Percentiles rank a stretch among this genome's conserved stretches.
phyloP scores from a whole-genome alignment of 139 green algal genomes.

The Micractinium sp. region DNA sequence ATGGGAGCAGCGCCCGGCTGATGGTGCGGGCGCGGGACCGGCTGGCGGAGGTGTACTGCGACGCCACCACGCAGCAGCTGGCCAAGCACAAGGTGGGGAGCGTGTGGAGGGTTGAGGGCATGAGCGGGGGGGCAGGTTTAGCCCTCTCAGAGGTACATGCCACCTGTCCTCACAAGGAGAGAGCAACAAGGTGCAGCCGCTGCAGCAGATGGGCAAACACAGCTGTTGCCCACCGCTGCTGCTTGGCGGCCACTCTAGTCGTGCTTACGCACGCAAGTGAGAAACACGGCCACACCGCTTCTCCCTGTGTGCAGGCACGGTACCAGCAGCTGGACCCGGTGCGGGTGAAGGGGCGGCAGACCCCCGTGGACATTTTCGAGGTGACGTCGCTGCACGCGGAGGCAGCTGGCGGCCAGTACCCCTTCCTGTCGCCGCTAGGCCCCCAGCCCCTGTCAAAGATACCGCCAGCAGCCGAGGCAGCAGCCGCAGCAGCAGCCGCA shows the following conservation, averaged over 20 bases:
- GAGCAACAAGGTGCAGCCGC: no score
- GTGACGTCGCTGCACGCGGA: conserved; percentile 2
- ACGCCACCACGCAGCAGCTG: conserved; percentile 63
- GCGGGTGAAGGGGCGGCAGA: conserved; percentile 67
- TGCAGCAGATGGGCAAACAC: no score
- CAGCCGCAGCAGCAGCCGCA: neutral
- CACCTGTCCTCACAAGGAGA: no score
- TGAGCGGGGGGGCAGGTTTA: no score
- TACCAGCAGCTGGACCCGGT: conserved; percentile 56
- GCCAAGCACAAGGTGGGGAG: conserved; percentile 13
- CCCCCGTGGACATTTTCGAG: conserved; percentile 52
- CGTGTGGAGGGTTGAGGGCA: neutral
- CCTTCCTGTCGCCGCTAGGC: conserved; percentile 1
- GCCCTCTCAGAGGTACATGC: neutral
- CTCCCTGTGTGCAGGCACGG: neutral
- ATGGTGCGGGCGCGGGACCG: conserved; percentile 60
- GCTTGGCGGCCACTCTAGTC: no score
- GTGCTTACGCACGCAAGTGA: no score
- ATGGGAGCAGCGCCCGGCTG: conserved; percentile 56
- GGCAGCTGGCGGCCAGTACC: neutral
- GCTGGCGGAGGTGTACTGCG: conserved; percentile 68
- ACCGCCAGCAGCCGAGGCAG: neutral
- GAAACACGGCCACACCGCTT: no score
- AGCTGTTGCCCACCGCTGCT: no score
- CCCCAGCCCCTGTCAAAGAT: neutral